phyloP scores from a whole-genome alignment of 78 protist species.

The Tieghemostelium lacteum region DNA sequence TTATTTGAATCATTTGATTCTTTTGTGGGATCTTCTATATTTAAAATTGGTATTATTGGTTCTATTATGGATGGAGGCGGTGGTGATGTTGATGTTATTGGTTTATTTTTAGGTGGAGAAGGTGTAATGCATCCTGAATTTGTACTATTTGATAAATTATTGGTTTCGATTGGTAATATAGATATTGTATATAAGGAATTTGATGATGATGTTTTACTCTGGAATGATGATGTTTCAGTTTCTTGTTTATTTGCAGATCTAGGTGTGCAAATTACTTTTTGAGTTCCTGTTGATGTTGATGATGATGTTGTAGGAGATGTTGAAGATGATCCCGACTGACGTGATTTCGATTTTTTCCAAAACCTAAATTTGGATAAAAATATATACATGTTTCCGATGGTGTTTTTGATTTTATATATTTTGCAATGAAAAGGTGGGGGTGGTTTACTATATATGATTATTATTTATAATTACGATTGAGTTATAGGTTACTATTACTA shows the following conservation, averaged over 20 bases:
- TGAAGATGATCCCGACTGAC: not conserved
- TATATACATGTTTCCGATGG: too few species aligned
- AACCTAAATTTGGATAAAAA: too few species aligned
- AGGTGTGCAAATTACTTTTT: too few species aligned
- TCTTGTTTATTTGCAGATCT: not conserved
- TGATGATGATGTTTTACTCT: not conserved
- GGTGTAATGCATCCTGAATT: not conserved
- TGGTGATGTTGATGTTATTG: constrained; percentile 11
- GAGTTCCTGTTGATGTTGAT: not conserved
- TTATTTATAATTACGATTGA: too few species aligned
- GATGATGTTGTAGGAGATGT: constrained; percentile 8
- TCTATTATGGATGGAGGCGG: not conserved
- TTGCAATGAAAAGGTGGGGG: too few species aligned
- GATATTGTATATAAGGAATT: not conserved
- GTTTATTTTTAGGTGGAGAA: not conserved
- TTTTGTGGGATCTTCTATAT: too few species aligned
- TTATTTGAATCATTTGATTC: too few species aligned
- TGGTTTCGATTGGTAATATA: not conserved
- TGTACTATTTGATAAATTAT: not conserved
- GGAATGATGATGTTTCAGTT: not conserved
- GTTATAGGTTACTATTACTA: too few species aligned
- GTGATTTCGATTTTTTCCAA: not conserved
- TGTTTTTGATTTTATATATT: too few species aligned
- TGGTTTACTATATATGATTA: too few species aligned
- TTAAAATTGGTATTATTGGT: constrained; percentile 12